phyloP scores from a whole-genome alignment of 1,284 basidiomycete genomes.

The Sphagnurus paluster region DNA sequence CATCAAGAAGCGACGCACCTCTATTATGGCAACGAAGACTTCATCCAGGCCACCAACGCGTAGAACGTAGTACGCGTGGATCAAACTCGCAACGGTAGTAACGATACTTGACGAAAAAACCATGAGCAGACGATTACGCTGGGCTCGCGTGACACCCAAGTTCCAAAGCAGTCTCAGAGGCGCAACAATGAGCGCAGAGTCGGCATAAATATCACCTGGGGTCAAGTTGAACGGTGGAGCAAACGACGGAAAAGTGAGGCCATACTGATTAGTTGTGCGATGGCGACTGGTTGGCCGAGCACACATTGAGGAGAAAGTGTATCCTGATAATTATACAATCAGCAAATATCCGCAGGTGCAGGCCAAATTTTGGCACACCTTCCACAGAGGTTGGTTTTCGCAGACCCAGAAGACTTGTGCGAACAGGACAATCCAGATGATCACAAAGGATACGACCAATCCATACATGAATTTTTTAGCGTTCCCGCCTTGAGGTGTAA shows the following conservation, averaged over 20 bases:
- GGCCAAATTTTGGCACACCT: slow-evolving; percentile 12
- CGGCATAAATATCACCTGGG: slow-evolving; percentile 18
- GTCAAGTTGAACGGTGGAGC: no score
- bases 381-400: slow-evolving; percentile 17
- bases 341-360: no score
- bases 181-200: slow-evolving; percentile 10
- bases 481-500: slow-evolving; percentile 15
- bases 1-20: background rate
- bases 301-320: slow-evolving; percentile 12
- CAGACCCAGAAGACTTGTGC: slow-evolving; percentile 28
- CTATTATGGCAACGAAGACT: slow-evolving; percentile 7
- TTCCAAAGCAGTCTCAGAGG: slow-evolving; percentile 18
- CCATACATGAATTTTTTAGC: slow-evolving; percentile 17
- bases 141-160: slow-evolving; percentile 10
- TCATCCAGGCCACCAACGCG: slow-evolving; percentile 12
- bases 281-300: slow-evolving; percentile 12
- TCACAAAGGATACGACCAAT: slow-evolving; percentile 16
- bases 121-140: slow-evolving; percentile 15
- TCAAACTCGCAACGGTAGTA: slow-evolving; percentile 14
- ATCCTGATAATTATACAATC: background rate
- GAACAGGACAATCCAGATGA: slow-evolving; percentile 23
- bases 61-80: slow-evolving; percentile 17
- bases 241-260: no score
- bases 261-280: slow-evolving; percentile 19
- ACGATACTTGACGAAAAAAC: slow-evolving; percentile 18